Base-by-base conservation (phyloP, 306 rosid genomes). In the Gleditsia sinensis region DNA sequence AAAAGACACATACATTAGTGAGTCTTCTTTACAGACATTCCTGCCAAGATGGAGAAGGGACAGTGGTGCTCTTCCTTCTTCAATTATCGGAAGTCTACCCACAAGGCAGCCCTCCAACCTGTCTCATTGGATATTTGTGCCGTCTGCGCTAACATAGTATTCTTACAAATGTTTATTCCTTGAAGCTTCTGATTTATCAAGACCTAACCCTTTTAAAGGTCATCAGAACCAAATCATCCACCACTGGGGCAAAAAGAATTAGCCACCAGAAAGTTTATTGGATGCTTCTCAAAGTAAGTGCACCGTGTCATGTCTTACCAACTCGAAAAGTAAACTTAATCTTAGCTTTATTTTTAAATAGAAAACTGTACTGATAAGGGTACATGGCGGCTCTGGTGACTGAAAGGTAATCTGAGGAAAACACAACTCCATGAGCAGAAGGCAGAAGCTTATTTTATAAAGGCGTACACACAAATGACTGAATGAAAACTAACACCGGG, bases 241-340 rank as follows among this genome's bases (percentile, higher is more conserved):
- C 72, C 74, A 69, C 75, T 61, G 57, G 42, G 3, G 36, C 62
- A 43, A 40, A 62, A 75, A 72, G 25, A 69, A 72, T 55, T 27
- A 30, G 54, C 71, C 67, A 46, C 71, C 19, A 67, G 37, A 72
- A 71, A 55, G 78, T 72, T 65, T 17, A 67, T 71, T 75, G 81
- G 80, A 80, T 80, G 79, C 72, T 73, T 68, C 43, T 65, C 42
- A 72, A 82, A 75, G 74, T 43, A 72, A 61, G 56, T 78, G 73
- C 67, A 21, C 27, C 51, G 59, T 58, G 61, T 32, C 39, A 80
- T 72, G 75, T 82, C 76, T 78, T 68, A 46, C 77, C 88, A 82
- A 83, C 34, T 74, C 49, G 0, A 7, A 84, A 80, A 61, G 76
- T 75, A 27, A 48, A 80, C 78, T 73, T 81, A 71, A 64, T 48